Evolutionary conservation across 2,329 filamentous ascomycete genomes (phyloP).

Genomic region (Penicillium sp.): DNA sequence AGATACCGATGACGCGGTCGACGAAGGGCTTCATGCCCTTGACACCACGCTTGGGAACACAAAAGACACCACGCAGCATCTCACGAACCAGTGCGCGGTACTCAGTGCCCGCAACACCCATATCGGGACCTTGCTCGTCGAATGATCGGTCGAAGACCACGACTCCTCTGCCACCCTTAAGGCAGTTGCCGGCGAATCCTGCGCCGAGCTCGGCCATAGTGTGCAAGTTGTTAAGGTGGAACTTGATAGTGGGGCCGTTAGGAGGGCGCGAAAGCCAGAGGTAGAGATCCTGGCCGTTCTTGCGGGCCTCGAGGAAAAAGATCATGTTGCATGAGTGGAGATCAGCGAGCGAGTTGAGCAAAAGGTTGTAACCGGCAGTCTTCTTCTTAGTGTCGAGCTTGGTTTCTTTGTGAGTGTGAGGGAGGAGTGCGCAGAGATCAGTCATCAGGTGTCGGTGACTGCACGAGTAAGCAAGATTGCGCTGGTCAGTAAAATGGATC

Average conservation of each 20-base stretch:
- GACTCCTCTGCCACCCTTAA: constrained; percentile 88
- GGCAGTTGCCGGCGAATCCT: constrained; percentile 86
- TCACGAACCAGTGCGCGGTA: constrained; percentile 67
- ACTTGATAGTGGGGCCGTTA: constrained; percentile 71
- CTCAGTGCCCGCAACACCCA: constrained; percentile 58
- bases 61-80: constrained; percentile 85
- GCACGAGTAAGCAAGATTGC: constrained; percentile 17
- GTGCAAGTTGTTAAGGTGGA: constrained; percentile 64
- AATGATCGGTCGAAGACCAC: constrained; percentile 90
- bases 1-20: constrained; percentile 93
- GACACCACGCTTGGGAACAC: constrained; percentile 78
- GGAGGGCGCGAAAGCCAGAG: constrained; percentile 90
- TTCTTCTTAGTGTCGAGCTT: constrained; percentile 95
- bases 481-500: constrained; percentile 6
- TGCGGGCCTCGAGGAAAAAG: constrained; percentile 92
- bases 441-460: constrained; percentile 93
- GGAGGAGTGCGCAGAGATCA: constrained; percentile 83
- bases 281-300: constrained; percentile 85
- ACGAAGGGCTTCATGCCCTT: constrained; percentile 93
- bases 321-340: constrained; percentile 94
- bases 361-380: constrained; percentile 60
- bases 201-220: constrained; percentile 91
- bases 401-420: constrained; percentile 89
- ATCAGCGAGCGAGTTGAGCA: constrained; percentile 72
- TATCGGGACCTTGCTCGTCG: constrained; percentile 71